These are phyloP conservation scores for Leucogyrophana mollusca DNA, from an alignment of 768 basidiomycete species.

Conservation along the genomic window DNA sequence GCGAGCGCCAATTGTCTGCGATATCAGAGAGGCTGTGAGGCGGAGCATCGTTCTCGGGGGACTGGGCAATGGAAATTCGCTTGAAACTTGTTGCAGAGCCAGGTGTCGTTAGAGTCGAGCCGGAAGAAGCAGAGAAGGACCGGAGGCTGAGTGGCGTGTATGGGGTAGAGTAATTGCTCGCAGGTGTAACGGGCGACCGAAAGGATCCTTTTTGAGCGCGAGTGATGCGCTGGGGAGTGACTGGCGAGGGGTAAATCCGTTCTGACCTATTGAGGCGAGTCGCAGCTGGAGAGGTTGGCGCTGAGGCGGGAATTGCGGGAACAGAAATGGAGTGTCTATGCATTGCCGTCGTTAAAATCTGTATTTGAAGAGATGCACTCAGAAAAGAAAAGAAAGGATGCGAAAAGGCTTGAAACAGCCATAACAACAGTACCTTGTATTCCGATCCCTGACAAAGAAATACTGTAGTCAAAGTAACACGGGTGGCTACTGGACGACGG, in stretches of 20 bases:
- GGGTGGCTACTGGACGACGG: conserved; percentile 22
- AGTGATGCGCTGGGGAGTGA: conserved; percentile 64
- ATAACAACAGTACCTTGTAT: conserved; percentile 1
- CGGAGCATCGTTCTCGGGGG: conserved; percentile 39
- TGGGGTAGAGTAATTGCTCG: conserved; percentile 49
- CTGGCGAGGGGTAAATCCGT: conserved; percentile 38
- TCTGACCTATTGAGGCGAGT: conserved; percentile 32
- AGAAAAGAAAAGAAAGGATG: conserved; percentile 10
- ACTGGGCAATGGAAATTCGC: conserved; percentile 40
- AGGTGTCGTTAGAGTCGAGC: conserved; percentile 58
- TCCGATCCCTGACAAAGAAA: conserved; percentile 20
- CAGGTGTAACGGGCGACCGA: conserved; percentile 62
- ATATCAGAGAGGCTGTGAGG: conserved; percentile 51
- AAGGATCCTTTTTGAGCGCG: conserved; percentile 42
- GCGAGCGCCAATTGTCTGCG: conserved; percentile 68
- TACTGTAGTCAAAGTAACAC: conserved; percentile 12
- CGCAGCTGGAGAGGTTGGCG: conserved; percentile 42
- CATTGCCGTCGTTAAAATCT: conserved; percentile 22
- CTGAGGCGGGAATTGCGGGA: conserved; percentile 36
- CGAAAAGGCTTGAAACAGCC: background rate
- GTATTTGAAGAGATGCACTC: conserved; percentile 1
- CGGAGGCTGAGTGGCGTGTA: conserved; percentile 71
- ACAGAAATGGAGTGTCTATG: conserved; percentile 30
- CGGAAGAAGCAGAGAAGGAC: conserved; percentile 55
- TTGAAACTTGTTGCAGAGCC: conserved; percentile 37